Conservation (phyloP, 768 basidiomycete genomes). For the Holtermanniella nyarrowii region DNA sequence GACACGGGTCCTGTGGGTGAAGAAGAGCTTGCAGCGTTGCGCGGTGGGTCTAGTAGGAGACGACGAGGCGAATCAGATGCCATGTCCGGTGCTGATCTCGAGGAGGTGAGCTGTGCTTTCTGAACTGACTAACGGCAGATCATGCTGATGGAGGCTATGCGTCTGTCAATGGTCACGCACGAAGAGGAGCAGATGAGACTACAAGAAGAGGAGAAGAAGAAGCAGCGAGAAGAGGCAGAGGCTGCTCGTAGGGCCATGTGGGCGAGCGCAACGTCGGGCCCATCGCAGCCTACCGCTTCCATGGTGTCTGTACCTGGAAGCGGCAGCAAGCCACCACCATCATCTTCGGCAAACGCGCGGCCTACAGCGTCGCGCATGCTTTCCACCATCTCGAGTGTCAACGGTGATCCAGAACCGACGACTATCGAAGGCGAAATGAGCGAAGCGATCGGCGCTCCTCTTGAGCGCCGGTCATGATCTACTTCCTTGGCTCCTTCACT, state of each 20-base stretch:
- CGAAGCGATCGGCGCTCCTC: not conserved
- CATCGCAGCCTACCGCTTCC: not conserved
- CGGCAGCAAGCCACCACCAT: not conserved
- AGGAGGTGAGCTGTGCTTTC: conserved; percentile 56
- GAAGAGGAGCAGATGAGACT: conserved; percentile 70
- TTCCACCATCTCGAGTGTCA: not conserved
- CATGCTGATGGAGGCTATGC: conserved; percentile 99
- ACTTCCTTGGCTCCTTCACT: not conserved
- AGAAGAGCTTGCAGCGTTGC: conserved; percentile 46
- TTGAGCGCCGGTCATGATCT: not conserved
- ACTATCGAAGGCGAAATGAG: not conserved
- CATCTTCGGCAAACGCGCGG: not conserved
- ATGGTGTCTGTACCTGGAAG: not conserved
- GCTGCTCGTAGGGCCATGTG: conserved; percentile 1
- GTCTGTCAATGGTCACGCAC: conserved; percentile 83
- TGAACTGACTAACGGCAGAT: conserved; percentile 47
- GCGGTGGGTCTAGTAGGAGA: conserved; percentile 48
- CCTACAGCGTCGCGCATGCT: not conserved
- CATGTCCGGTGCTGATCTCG: conserved; percentile 77
- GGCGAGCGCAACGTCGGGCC: not conserved
- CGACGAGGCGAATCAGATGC: conserved; percentile 55
- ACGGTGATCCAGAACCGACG: not conserved
- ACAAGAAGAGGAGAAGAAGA: conserved; percentile 35
- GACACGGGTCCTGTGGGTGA: conserved; percentile 41
- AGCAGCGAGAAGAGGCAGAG: conserved; percentile 7